phyloP scores from a whole-genome alignment of 129 eudicot genomes.

The Arctium minus region DNA sequence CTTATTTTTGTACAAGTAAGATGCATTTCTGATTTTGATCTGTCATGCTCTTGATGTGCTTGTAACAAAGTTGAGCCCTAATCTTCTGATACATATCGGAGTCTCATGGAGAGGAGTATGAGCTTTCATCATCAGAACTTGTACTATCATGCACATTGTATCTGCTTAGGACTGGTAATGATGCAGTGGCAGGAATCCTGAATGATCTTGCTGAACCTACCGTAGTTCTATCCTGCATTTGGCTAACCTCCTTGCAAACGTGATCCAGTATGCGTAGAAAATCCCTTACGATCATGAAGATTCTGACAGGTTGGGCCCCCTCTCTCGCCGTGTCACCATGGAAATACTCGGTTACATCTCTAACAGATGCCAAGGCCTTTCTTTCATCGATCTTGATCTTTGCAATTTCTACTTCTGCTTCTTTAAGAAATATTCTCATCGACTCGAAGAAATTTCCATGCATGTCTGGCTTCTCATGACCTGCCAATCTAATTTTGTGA shows the following conservation, averaged over 20 bases:
- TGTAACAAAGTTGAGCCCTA: conserved; percentile 11
- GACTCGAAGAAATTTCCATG: conserved; percentile 73
- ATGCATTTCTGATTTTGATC: conserved; percentile 11
- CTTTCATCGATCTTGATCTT: conserved; percentile 61
- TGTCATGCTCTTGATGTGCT: conserved; percentile 2
- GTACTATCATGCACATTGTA: conserved; percentile 45
- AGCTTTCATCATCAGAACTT: conserved; percentile 77
- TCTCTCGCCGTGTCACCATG: conserved; percentile 90
- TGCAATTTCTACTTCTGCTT: conserved; percentile 60
- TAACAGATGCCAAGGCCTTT: conserved; percentile 62
- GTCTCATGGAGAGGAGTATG: conserved; percentile 48
- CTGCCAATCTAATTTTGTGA: conserved; percentile 54
- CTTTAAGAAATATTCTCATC: conserved; percentile 62
- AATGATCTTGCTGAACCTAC: conserved; percentile 80
- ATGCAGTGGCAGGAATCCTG: conserved; percentile 70
- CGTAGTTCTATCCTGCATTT: conserved; percentile 61
- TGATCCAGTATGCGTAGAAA: conserved; percentile 71
- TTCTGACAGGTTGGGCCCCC: conserved; percentile 86
- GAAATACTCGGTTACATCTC: conserved; percentile 83
- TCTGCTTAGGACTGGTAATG: conserved; percentile 75
- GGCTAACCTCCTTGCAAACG: conserved; percentile 91
- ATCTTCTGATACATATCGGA: neutral
- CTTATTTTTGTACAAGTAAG: conserved; percentile 22
- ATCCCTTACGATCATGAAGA: conserved; percentile 86
- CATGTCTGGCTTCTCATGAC: conserved; percentile 59